Percentiles rank a stretch among this genome's conserved stretches.
Conservation (phyloP, 2,329 filamentous ascomycete species). For the Fusarium odoratissimum region DNA sequence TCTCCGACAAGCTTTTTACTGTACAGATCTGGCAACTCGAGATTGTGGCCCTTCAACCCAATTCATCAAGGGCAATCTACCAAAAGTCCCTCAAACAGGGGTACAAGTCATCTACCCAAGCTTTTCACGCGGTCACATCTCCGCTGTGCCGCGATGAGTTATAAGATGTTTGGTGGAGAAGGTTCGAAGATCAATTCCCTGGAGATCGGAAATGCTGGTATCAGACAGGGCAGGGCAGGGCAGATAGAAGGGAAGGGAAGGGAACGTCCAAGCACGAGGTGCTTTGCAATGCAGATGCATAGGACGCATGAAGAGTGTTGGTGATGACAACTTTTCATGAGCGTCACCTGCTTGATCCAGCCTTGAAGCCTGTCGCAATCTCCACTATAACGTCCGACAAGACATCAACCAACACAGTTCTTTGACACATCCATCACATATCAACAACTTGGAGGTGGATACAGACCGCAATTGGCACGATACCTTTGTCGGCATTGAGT, state of each 20-base stretch:
- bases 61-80: slow-evolving; percentile 8
- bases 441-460: slow-evolving; percentile 14
- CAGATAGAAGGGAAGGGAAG: neutral
- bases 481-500: slow-evolving; percentile 32
- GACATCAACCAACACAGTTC: slow-evolving; percentile 37
- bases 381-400: slow-evolving; percentile 20
- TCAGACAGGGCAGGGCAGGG: slow-evolving; percentile 7
- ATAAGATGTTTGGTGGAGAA: slow-evolving; percentile 30
- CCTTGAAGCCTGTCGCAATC: slow-evolving; percentile 16
- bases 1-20: slow-evolving; percentile 1
- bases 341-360: slow-evolving; percentile 40
- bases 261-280: slow-evolving; percentile 4
- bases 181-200: slow-evolving; percentile 5
- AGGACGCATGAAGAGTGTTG: slow-evolving; percentile 36
- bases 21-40: slow-evolving; percentile 10
- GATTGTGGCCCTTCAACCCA: slow-evolving; percentile 11
- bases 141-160: slow-evolving; percentile 30
- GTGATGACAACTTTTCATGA: slow-evolving; percentile 29
- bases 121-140: slow-evolving; percentile 31
- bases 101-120: slow-evolving; percentile 1
- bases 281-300: slow-evolving; percentile 22
- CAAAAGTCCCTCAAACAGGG: slow-evolving; percentile 39
- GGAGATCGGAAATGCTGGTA: neutral
- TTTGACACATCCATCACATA: slow-evolving; percentile 23
- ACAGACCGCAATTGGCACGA: slow-evolving; percentile 7